These are phyloP conservation scores for Chalciporus sphaerocephalus DNA, from an alignment of 768 basidiomycete species.

Conservation along the genomic window DNA sequence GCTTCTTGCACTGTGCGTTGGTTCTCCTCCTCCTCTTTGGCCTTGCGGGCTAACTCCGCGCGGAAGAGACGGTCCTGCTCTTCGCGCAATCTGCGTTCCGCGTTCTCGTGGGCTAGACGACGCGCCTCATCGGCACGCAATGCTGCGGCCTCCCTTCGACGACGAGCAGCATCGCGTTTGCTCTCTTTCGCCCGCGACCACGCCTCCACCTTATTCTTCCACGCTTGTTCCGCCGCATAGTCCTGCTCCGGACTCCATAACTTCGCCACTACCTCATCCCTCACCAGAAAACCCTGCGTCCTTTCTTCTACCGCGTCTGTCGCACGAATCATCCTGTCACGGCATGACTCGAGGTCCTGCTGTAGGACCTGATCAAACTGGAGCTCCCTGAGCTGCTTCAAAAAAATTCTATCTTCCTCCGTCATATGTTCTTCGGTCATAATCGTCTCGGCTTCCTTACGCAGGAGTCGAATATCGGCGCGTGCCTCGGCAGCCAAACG, in stretches of 20 bases:
- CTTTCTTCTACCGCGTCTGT: conserved; percentile 10
- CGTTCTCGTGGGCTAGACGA: conserved; percentile 18
- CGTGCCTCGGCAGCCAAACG: conserved; percentile 1
- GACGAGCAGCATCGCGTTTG: conserved; percentile 1
- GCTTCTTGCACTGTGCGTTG: conserved; percentile 9
- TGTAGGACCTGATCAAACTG: conserved; percentile 9
- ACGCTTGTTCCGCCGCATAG: conserved; percentile 12
- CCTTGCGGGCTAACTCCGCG: conserved; percentile 3
- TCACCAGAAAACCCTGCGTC: conserved; percentile 11
- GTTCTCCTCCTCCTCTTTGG: conserved; percentile 5
- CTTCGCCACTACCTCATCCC: conserved; percentile 20
- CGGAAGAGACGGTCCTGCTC: conserved; percentile 17
- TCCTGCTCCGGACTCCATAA: conserved; percentile 14
- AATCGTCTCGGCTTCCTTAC: conserved; percentile 11
- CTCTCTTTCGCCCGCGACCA: conserved; percentile 13
- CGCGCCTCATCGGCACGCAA: conserved; percentile 13
- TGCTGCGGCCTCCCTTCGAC: conserved; percentile 11
- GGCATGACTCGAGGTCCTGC: conserved; percentile 18
- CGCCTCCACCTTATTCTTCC: conserved; percentile 19
- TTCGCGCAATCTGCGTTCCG: conserved; percentile 22
- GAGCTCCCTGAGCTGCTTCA: conserved; percentile 20
- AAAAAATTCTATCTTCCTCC: conserved; percentile 22
- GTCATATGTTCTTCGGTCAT: conserved; percentile 17
- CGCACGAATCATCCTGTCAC: conserved; percentile 23
- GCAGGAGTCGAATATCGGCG: conserved; percentile 6